phyloP scores from a whole-genome alignment of 2,329 filamentous ascomycete species.

The Gliomastix tumulicola region DNA sequence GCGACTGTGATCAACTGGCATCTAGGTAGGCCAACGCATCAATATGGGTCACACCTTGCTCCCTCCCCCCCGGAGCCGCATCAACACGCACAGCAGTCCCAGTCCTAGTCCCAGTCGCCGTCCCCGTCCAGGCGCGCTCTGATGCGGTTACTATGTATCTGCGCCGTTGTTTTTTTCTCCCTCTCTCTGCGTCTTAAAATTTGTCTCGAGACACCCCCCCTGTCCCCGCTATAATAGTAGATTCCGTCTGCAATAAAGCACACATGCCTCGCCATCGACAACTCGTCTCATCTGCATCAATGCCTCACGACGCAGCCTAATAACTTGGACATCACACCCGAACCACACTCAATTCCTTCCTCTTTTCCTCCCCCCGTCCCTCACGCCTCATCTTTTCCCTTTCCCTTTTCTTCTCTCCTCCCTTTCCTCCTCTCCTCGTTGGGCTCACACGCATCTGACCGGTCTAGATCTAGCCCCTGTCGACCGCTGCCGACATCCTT shows the following conservation, averaged over 20 bases:
- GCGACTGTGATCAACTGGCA: conserved; percentile 70
- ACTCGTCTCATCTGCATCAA: conserved; percentile 36
- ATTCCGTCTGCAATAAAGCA: conserved; percentile 56
- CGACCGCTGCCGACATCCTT: not conserved
- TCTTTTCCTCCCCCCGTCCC: conserved; percentile 6
- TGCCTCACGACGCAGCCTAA: too few relatives aligned
- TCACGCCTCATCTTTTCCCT: conserved; percentile 10
- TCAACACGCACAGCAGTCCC: too few relatives aligned
- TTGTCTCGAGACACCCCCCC: conserved; percentile 31
- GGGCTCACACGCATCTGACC: conserved; percentile 47
- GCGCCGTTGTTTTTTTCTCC: too few relatives aligned
- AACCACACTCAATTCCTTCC: conserved; percentile 7
- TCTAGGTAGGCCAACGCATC: conserved; percentile 87
- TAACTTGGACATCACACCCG: conserved; percentile 19
- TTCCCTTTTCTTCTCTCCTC: conserved; percentile 18
- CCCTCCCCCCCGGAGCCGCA: conserved; percentile 2
- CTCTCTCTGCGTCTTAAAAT: not conserved
- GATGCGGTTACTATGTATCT: too few relatives aligned
- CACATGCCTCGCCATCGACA: conserved; percentile 54
- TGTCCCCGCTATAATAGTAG: conserved; percentile 40
- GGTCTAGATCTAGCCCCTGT: conserved; percentile 5
- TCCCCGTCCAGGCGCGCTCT: too few relatives aligned
- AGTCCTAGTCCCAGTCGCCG: too few relatives aligned
- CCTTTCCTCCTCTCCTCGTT: conserved; percentile 30
- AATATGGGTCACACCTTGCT: conserved; percentile 59